Evolutionary conservation across 2,329 filamentous ascomycete genomes (phyloP).

Genomic region (Endothia cerciana): DNA sequence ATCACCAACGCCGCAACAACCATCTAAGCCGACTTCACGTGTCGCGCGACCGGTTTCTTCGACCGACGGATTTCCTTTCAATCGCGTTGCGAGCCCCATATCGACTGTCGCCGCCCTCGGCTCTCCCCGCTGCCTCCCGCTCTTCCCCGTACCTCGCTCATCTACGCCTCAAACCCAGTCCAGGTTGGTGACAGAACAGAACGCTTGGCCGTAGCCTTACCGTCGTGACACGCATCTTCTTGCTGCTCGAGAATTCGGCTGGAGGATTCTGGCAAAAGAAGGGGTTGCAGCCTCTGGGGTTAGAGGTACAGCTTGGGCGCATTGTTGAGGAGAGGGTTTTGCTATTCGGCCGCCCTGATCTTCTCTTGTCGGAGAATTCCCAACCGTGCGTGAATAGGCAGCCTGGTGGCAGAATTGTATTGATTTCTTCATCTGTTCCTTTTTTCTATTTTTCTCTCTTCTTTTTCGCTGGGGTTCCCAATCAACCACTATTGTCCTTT

Average conservation of each 20-base stretch:
- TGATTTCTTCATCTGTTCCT: conserved; percentile 36
- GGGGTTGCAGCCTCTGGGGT: conserved; percentile 25
- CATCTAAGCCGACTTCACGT: not conserved
- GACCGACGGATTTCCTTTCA: not conserved
- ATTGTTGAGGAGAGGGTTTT: conserved; percentile 29
- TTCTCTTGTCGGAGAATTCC: conserved; percentile 23
- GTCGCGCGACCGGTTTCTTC: not conserved
- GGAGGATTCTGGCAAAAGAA: conserved; percentile 30
- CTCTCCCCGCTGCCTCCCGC: not conserved
- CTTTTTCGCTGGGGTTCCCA: conserved; percentile 37
- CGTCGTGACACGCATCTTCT: conserved; percentile 21
- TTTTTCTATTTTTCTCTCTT: conserved; percentile 37
- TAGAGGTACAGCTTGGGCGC: conserved; percentile 25
- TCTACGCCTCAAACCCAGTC: not conserved
- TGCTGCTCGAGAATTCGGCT: conserved; percentile 25
- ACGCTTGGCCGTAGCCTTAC: conserved; percentile 2
- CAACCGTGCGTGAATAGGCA: conserved; percentile 31
- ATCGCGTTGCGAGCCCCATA: not conserved
- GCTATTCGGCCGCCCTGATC: conserved; percentile 34
- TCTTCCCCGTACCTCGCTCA: not conserved
- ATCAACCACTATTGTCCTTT: conserved; percentile 38
- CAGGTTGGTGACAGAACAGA: conserved; percentile 12
- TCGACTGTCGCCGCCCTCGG: not conserved
- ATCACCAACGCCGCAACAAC: conserved; percentile 10
- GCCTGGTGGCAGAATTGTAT: conserved; percentile 41